A percentile compares a stretch with the other conserved stretches of the same genome.
Conservation (phyloP, 352 stramenopile genomes). For the Phytophthora pini region DNA sequence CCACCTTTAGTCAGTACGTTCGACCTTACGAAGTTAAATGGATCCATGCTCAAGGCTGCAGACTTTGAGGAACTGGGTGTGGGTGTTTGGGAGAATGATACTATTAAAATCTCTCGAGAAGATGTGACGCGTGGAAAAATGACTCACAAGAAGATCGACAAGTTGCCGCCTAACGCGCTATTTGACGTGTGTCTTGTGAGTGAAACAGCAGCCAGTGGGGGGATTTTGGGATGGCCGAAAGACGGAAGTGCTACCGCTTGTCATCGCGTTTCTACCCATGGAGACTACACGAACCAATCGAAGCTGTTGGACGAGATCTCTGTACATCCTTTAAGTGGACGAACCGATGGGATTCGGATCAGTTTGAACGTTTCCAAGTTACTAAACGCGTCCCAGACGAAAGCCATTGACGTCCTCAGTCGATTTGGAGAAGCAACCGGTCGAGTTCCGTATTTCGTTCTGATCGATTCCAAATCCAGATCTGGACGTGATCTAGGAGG, state of each 20-base stretch:
- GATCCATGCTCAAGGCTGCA: conserved; percentile 59
- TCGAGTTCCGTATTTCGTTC: conserved; percentile 65
- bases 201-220: conserved; percentile 72
- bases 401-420: conserved; percentile 6
- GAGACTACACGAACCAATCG: conserved; percentile 84
- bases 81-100: conserved; percentile 80
- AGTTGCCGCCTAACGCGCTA: conserved; percentile 64
- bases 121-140: conserved; percentile 60
- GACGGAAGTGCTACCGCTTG: conserved; percentile 41
- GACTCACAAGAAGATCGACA: conserved; percentile 65
- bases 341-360: conserved; percentile 56
- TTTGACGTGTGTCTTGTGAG: conserved; percentile 82
- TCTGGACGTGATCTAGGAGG: conserved; percentile 18
- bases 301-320: conserved; percentile 60
- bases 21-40: conserved; percentile 49
- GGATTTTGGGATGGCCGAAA: conserved; percentile 61
- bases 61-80: conserved; percentile 57
- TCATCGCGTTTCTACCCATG: conserved; percentile 63
- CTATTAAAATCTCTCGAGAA: conserved; percentile 73
- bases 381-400: conserved; percentile 27
- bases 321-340: conserved; percentile 44
- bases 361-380: conserved; percentile 65
- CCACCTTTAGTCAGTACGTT: conserved; percentile 58
- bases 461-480: conserved; percentile 59
- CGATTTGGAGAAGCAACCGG: conserved; percentile 38